Percentiles rank a stretch among this genome's conserved stretches.
Evolutionary conservation across 768 basidiomycete species (phyloP).

Genomic region (Leccinum boreale): DNA sequence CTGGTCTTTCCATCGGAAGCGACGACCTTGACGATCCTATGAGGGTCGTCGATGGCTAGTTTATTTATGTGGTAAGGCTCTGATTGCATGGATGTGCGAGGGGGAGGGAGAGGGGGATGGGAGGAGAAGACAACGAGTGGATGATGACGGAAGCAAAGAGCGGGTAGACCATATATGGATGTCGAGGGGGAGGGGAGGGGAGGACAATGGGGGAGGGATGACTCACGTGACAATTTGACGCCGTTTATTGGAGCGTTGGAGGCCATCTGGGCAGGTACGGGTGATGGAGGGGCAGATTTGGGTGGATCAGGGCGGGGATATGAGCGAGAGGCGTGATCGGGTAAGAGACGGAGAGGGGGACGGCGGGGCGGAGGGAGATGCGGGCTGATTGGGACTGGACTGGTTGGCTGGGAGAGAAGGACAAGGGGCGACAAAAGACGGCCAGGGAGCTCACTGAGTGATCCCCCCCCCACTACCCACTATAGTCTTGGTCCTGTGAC

Average conservation of each 20-base stretch:
- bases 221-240: conserved; percentile 83
- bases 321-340: conserved; percentile 2
- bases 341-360: not conserved
- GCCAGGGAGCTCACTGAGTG: conserved; percentile 22
- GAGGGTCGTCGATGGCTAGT: conserved; percentile 90
- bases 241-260: conserved; percentile 83
- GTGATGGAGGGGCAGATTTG: conserved; percentile 7
- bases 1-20: conserved; percentile 94
- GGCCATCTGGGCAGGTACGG: conserved; percentile 46
- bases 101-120: conserved; percentile 21
- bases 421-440: conserved; percentile 22
- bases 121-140: conserved; percentile 38
- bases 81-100: conserved; percentile 25
- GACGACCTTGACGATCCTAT: conserved; percentile 91
- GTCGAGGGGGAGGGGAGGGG: conserved; percentile 13
- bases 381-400: conserved; percentile 4
- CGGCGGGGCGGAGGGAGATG: conserved; percentile 5
- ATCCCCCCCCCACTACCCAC: conserved; percentile 5
- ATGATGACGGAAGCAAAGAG: conserved; percentile 22
- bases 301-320: conserved; percentile 15
- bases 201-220: conserved; percentile 13
- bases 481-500: conserved; percentile 30
- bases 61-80: conserved; percentile 24
- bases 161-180: conserved; percentile 30
- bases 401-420: conserved; percentile 9